A percentile compares a stretch with the other conserved stretches of the same genome.
Conservation (phyloP, 2,329 filamentous ascomycete genomes). For the Chaetomiaceae sp. region DNA sequence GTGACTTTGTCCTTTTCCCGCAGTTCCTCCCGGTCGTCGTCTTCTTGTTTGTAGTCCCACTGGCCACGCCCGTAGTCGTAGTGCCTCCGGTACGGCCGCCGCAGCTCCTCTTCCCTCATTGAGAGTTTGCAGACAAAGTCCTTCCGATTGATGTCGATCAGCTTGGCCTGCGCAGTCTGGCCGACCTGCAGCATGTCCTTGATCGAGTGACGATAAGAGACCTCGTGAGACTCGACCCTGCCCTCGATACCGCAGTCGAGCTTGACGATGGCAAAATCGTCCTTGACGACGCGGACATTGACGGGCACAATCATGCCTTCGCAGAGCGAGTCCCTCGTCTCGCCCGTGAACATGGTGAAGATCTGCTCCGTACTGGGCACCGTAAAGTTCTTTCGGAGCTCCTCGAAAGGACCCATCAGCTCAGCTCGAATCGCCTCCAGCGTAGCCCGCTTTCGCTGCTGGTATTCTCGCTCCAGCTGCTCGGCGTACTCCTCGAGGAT, state of each 20-base stretch:
- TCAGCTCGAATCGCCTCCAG: constrained; percentile 95
- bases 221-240: constrained; percentile 75
- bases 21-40: constrained; percentile 73
- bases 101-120: constrained; percentile 74
- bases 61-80: constrained; percentile 70
- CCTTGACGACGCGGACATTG: constrained; percentile 79
- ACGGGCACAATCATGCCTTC: constrained; percentile 93
- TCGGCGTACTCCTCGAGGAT: constrained; percentile 96
- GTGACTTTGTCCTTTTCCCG: constrained; percentile 81
- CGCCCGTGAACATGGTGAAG: constrained; percentile 95
- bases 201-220: constrained; percentile 66
- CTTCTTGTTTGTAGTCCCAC: constrained; percentile 83
- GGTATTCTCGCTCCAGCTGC: constrained; percentile 87
- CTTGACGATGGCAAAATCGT: constrained; percentile 88
- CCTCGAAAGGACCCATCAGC: constrained; percentile 87
- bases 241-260: constrained; percentile 94
- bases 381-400: constrained; percentile 77
- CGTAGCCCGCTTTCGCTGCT: constrained; percentile 90
- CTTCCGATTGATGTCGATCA: constrained; percentile 82
- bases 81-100: constrained; percentile 63
- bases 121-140: constrained; percentile 79
- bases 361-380: constrained; percentile 69
- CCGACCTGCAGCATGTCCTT: constrained; percentile 70
- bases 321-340: constrained; percentile 75
- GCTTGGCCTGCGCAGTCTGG: constrained; percentile 83